Base-by-base conservation (phyloP, 345 rosid species). In the Brassica rapa region DNA sequence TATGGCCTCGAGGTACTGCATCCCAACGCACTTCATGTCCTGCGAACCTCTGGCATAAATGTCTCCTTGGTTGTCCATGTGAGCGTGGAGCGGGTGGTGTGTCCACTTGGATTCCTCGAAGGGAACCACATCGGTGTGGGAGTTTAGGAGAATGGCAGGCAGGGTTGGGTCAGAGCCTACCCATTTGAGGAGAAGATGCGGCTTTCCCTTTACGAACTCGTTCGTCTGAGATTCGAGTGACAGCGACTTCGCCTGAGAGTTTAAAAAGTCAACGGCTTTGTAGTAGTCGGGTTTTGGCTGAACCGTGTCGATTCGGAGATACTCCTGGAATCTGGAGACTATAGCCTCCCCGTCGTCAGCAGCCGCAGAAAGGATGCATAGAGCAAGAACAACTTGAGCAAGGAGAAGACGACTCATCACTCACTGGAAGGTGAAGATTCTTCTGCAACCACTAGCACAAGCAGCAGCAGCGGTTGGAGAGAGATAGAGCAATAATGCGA, bases 21-120 rank as follows among this genome's bases (percentile, higher is more conserved):
- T 87, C 6, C 98, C 96, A 16, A 95, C 97, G 76, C 99, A 95
- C 88, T 95, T 95, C 98, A 95, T 95, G 82, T 95, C 99, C 88
- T 93, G 99, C 0, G 98, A 90, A 32, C 99, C 99, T 77, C 99
- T 82, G 46, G 94, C 99, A 21, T 76, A 93, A 70, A 95, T 90
- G 59, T 88, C 68, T 1, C 96, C 99, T 0, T 14, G n/a, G 11
- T 82, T 86, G 83, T 93, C 99, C 73, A 93, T 27, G 84, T 89
- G 91, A 73, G 96, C 98, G 1, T 64, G 82, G 75, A 95, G 88
- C 0, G 97, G 96, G 35, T 79, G 92, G 77, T 91, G 89, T 49
- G 23, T 55, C 99, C 99, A 95, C 85, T 95, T 95, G 60, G 83
- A 79, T 4, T 76, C 77, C 83, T 95, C 99, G 6, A 83, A 87